These are phyloP conservation scores for Immersiella caudata DNA, from an alignment of 495 filamentous ascomycete genomes.

Conservation along the genomic window DNA sequence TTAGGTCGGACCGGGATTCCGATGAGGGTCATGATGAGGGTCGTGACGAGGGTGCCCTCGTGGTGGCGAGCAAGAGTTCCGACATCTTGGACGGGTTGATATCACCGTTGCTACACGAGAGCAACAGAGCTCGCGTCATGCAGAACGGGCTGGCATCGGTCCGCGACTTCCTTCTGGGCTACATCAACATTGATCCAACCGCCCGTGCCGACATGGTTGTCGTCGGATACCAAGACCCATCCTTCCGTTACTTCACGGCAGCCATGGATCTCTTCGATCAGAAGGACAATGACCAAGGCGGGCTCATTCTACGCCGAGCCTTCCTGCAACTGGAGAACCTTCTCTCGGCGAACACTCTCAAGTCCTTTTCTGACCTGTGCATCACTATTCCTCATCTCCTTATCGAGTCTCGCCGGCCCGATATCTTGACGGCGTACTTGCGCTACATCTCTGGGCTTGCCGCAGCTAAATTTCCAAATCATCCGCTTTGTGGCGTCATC, in stretches of 20 bases:
- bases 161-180: slow-evolving; percentile 31
- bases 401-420: slow-evolving; percentile 25
- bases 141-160: slow-evolving; percentile 32
- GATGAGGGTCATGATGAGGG: background rate
- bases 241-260: slow-evolving; percentile 36
- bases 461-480: slow-evolving; percentile 29
- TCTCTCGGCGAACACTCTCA: slow-evolving; percentile 29
- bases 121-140: slow-evolving; percentile 23
- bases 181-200: slow-evolving; percentile 29
- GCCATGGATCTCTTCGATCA: slow-evolving; percentile 38
- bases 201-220: slow-evolving; percentile 27
- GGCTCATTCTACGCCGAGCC: slow-evolving; percentile 34
- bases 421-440: slow-evolving; percentile 34
- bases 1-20: slow-evolving; percentile 16
- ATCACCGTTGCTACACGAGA: slow-evolving; percentile 25
- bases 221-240: slow-evolving; percentile 32
- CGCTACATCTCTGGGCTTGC: slow-evolving; percentile 28
- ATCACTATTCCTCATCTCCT: slow-evolving; percentile 35
- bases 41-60: slow-evolving; percentile 16
- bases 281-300: slow-evolving; percentile 29
- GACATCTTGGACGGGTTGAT: slow-evolving; percentile 8
- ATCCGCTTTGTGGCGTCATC: slow-evolving; percentile 31
- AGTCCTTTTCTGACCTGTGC: slow-evolving; percentile 37
- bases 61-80: slow-evolving; percentile 14
- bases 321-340: slow-evolving; percentile 36